Base-by-base conservation (phyloP, 169 alveolate species). In the Babesia microti region DNA sequence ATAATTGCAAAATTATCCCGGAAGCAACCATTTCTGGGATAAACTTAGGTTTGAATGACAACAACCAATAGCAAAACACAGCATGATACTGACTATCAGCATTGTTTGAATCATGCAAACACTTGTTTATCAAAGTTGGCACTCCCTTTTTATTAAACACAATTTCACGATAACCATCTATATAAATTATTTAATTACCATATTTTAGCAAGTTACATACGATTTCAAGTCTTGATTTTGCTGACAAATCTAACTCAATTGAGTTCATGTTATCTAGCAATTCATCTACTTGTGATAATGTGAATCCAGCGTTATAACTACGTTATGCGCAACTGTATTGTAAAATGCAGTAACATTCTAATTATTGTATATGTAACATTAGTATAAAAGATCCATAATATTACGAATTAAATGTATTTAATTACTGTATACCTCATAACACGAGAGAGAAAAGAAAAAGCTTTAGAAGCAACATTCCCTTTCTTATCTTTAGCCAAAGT, bases 51-150 rank as follows among this genome's bases (percentile, higher is more conserved):
- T 51, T 74, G 47, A 71, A 53, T 3, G 85, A 68, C 19, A 65
- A 59, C 41, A 49, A 48, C 85, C 85, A 74, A 22, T 68, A 40
- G 66, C 85, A 74, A 46, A 56, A 74, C 22, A 47, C 72, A 14
- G 80, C 66, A 53, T 74, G 67, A 43, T 74, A 74, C 47, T 74
- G 85, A 17, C 72, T 59, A 48, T 74, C 68, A 14, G 81, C 50
- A 35, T 54, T 49, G 37, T 24, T 49, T 9, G 49, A 42, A 30
- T 37, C 14, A 12, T 53, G 63, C 39, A 74, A 63, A 30, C 59
- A 60, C 29, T 46, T 53, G 18, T 61, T 68, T 14, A 74, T 26
- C 41, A 74, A 46, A 23, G 35, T 11, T 21, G 53, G 26, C 36
- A 52, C 61, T 15, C 45, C 72, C 15, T 51, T 69, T 24, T 68